Evolutionary conservation across 768 basidiomycete genomes (phyloP), one percentile per base, ranked within the genome.

Genomic region (Amanita exitialis): DNA sequence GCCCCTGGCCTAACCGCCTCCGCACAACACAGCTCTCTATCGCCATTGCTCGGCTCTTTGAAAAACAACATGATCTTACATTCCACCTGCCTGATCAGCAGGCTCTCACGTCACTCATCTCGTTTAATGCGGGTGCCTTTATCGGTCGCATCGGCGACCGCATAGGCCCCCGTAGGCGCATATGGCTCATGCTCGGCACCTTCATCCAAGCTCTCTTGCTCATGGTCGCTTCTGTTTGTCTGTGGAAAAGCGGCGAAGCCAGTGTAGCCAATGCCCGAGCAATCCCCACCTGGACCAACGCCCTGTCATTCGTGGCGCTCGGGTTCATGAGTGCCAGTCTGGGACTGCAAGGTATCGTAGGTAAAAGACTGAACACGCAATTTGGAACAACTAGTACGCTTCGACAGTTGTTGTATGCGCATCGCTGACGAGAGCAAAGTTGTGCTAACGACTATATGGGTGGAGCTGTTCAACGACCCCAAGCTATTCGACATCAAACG

Each of bases 1-100:
- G 9, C 48, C 39, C 20, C 35, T 13, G 30, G 27, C 27, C 5
- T 28, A n/a, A n/a, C n/a, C n/a, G n/a, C n/a, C n/a, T n/a, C n/a
- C n/a, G n/a, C n/a, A n/a, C n/a, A 23, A 10, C 43, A 48, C 28
- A 93, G 82, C 72, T 94, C 12, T 76, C 86, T 1, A 69, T 94
- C 21, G 90, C 91, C 2, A 61, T 94, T 46, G 89, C 86, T 0
- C 79, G 91, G 7, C 78, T 90, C n/a, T 91, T 90, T 64, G 72
- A 76, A 61, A 66, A 69, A 15, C 61, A 59, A 6, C 69, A 70
- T 37, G 79, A 86, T 59, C 61, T 61, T 13, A 64, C 73, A 0
- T 92, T 94, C 69, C 89, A 89, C 64, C 76, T 76, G 50, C 75
- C 89, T 2, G 92, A 96, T 59, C 82, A 81, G 62, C 90, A 90